Base-by-base conservation (phyloP, 139 green algal species). In the Ettlia oleoabundans region DNA sequence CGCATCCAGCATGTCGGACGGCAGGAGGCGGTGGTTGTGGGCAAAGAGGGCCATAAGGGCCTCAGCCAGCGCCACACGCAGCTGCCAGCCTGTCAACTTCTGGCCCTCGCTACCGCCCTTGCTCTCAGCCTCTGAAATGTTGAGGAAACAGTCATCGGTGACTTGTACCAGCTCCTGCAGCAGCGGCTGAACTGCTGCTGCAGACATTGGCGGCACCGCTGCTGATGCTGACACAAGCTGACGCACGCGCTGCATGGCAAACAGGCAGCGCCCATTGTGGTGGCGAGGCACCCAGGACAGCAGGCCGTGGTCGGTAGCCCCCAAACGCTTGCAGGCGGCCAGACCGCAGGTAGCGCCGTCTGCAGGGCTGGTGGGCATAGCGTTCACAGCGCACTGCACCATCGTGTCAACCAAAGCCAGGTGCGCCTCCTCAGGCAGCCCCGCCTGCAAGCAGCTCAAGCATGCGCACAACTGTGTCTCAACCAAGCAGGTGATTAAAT, bases 61-160 rank as follows among this genome's bases (percentile, higher is more conserved):
- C 28, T 69, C 24, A 2, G 51, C 76, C 76, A 82, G 43, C 0
- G 62, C 76, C 30, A 74, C 63, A 21, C 76, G 65, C 65, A 83
- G 65, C 13, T 19, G 65, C 78, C 78, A 83, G 35, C 47, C 40
- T 6, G 66, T 83, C 43, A 83, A 33, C 43, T 83, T 83, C 19
- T 70, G 32, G n/a, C 41, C n/a, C 2, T 4, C 61, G 0, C 41
- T 42, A 51, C 76, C 4, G 10, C 2, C 66, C 78, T 70, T 58
- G 15, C 28, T 24, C 51, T 58, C 63, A 0, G 75, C 75, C 18
- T 81, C 75, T 15, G 13, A 21, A 15, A 81, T 38, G 58, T 70
- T 71, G n/a, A 61, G 35, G 26, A 83, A 28, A 63, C 64, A 76
- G 32, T 82, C 63, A 30, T 82, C 77, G 26, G 37, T 24, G 10